Evolutionary conservation across 2,329 filamentous ascomycete genomes (phyloP).

Genomic region (Drechmeria coniospora): DNA sequence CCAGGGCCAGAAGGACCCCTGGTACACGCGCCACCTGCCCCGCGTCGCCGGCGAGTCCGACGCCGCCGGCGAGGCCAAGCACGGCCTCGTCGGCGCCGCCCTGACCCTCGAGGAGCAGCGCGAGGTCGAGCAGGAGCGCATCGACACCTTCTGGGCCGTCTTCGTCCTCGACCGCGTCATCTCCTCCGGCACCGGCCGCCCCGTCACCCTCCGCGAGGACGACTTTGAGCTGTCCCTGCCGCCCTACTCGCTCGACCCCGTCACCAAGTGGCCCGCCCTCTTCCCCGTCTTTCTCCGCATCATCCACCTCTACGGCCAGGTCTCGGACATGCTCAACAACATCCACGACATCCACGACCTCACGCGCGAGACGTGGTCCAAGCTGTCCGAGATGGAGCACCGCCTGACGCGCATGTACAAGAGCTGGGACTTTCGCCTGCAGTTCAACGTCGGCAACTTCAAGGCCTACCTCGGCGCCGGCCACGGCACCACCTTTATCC

Average conservation of each 20-base stretch:
- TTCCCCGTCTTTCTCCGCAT: conserved; percentile 72
- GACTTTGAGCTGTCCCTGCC: conserved; percentile 71
- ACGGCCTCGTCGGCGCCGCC: conserved; percentile 21
- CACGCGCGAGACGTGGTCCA: conserved; percentile 56
- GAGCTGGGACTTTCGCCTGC: conserved; percentile 54
- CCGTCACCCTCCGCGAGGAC: conserved; percentile 69
- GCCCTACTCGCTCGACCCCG: conserved; percentile 29
- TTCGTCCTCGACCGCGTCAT: conserved; percentile 80
- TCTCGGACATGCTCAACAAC: conserved; percentile 73
- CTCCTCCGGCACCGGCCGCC: conserved; percentile 71
- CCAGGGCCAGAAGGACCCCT: conserved; percentile 36
- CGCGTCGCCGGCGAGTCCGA: conserved; percentile 18
- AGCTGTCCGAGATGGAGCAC: conserved; percentile 62
- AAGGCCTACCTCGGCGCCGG: conserved; percentile 67
- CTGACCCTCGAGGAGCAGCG: conserved; percentile 36
- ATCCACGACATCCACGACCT: conserved; percentile 61
- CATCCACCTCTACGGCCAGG: conserved; percentile 71
- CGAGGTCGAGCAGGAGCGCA: conserved; percentile 63
- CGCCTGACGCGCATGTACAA: conserved; percentile 62
- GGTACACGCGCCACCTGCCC: conserved; percentile 29
- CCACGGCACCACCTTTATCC: conserved; percentile 73
- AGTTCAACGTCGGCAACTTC: conserved; percentile 78
- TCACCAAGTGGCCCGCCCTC: conserved; percentile 57
- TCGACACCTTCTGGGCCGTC: conserved; percentile 82
- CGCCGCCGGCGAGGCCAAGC: conserved; percentile 24